Evolutionary conservation across 2,329 filamentous ascomycete species (phyloP), one percentile per base, ranked within the genome.

Genomic region (Tothia fuscella): DNA sequence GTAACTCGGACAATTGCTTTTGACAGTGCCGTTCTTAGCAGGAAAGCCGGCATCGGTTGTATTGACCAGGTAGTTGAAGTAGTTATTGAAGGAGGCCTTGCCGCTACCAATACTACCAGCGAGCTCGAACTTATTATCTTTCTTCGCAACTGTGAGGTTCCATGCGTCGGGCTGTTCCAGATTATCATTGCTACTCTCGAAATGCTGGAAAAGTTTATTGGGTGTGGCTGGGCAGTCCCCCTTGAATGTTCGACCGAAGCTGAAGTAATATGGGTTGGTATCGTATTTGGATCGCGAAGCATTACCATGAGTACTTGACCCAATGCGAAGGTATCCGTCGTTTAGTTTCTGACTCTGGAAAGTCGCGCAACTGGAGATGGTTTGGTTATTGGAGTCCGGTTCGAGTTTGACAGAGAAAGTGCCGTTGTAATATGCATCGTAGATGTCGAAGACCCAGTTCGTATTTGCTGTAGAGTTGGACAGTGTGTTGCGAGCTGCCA

Each of bases 391-490:
- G 13, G 9, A 31, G 39, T 9, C 29, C 25, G n/a, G n/a, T 31
- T 32, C n/a, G 30, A 41, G 17, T 13, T 14, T 35, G 30, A 41
- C 24, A n/a, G 3, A 10, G 14, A 41, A 29, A 7, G 25, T 34
- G 13, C 39, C 39, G 14, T 41, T 41, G 30, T 33, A 41, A 13
- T 41, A 41, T 7, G 39, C 39, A 16, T 41, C 39, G 31, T 41
- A 41, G 12, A 41, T 41, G 30, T 41, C 39, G 39, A 24, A 41
- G 20, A 33, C 33, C 39, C 39, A 41, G 22, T 41, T 41, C 29
- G 30, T 41, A 14, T 41, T 14, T 24, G n/a, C n/a, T n/a, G n/a
- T n/a, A n/a, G n/a, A n/a, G n/a, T n/a, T n/a, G n/a, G n/a, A n/a
- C n/a, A n/a, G n/a, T n/a, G n/a, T n/a, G n/a, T n/a, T n/a, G n/a